These are phyloP conservation scores for Podaxis sp. DNA, from an alignment of 768 basidiomycete species.

Conservation along the genomic window DNA sequence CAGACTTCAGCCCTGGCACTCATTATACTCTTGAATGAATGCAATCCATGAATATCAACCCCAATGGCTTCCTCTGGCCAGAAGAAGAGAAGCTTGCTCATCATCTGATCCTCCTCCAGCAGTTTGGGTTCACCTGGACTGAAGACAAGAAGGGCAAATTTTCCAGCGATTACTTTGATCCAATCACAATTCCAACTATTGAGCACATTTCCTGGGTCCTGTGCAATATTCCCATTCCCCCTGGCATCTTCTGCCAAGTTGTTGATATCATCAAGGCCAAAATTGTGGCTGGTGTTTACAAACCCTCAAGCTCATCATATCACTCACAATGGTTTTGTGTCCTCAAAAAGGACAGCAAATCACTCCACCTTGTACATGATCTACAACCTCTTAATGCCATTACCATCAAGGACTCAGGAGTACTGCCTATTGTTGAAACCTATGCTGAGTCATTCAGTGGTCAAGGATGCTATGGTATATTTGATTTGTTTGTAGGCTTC, in stretches of 20 bases:
- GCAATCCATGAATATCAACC: conserved; percentile 17
- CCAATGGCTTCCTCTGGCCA: conserved; percentile 28
- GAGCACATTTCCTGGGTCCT: conserved; percentile 31
- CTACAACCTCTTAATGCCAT: conserved; percentile 38
- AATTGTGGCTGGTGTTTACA: conserved; percentile 35
- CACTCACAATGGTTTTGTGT: conserved; percentile 41
- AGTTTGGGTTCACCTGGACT: conserved; percentile 38
- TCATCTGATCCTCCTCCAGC: conserved; percentile 30
- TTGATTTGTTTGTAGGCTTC: conserved; percentile 31
- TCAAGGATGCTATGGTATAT: conserved; percentile 24
- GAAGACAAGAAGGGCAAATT: conserved; percentile 36
- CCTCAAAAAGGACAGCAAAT: conserved; percentile 36
- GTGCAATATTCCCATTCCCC: conserved; percentile 32
- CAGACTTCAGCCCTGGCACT: conserved; percentile 14
- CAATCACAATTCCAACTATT: conserved; percentile 31
- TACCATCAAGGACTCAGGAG: conserved; percentile 33
- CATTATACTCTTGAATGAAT: conserved; percentile 25
- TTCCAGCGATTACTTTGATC: conserved; percentile 30
- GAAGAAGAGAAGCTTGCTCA: no score
- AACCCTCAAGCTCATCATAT: conserved; percentile 39
- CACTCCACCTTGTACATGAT: conserved; percentile 33
- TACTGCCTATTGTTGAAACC: conserved; percentile 31
- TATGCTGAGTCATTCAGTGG: conserved; percentile 36
- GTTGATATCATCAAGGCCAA: conserved; percentile 32
- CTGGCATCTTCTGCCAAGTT: conserved; percentile 31